Base-by-base conservation (phyloP, 352 stramenopile species). In the Globisporangium barbulae region DNA sequence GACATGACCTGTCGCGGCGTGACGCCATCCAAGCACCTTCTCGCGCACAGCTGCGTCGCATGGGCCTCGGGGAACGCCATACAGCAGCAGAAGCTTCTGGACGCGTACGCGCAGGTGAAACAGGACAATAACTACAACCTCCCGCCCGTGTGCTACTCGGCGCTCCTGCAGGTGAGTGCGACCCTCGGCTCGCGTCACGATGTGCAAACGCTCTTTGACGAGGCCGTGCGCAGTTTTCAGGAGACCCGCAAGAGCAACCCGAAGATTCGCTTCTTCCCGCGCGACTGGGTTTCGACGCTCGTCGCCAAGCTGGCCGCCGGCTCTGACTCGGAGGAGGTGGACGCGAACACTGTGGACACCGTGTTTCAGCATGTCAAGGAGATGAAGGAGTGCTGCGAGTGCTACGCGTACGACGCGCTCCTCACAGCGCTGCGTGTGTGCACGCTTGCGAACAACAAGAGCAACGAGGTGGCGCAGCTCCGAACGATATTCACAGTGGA, bases 1-100 rank as follows among this genome's bases (percentile, higher is more conserved):
- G 72, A 79, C 28, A 88, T 90, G 71, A 37, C 21, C 2, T 53
- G 61, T 35, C 75, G 74, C 22, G 69, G 50, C 13, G 64, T 88
- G 33, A 25, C 35, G 7, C 66, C 79, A 1, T 84, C 61, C n/a
- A 81, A 76, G 37, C 50, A 68, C 8, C 48, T 71, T 13, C 45
- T 83, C 50, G 75, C 69, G 13, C 22, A 83, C 44, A 56, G 71
- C 25, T 72, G 69, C 54, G 65, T 75, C 25, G 47, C 57, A 12
- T 54, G 85, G 12, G 61, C 72, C 2, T 55, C 17, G 10, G 68
- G 55, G 13, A 39, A 52, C 10, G 50, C 41, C 25, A 37, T 59
- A 6, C 61, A 70, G 33, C 71, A 76, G 35, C 56, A 60, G 21
- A 60, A 44, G 21, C 66, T 77, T 53, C 63, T 81, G 17, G 58